Base-by-base conservation (phyloP, 495 filamentous ascomycete species). In the Podospora didyma region DNA sequence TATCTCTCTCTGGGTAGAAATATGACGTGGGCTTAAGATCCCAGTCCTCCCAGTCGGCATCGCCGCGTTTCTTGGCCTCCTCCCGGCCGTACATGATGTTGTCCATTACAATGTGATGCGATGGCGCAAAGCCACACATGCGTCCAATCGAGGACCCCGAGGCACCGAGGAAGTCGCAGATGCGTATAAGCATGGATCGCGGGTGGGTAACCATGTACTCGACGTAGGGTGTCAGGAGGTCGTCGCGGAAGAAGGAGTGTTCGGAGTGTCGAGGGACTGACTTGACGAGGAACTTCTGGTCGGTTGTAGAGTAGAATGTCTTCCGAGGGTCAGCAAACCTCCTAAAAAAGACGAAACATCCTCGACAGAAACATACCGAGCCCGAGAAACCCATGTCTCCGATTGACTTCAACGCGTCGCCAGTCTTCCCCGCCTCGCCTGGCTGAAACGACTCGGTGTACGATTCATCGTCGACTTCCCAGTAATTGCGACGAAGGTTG, bases 81-180 rank as follows among this genome's bases (percentile, higher is more conserved):
- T 69, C 66, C 50, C 78, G 68, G 3, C 83, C 85, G 62, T 81
- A 81, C 42, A 88, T 70, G 49, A 86, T 73, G 65, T 89, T 88
- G 46, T 89, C 86, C 86, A 89, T 89, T 59, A 89, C 75, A 59
- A 89, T 82, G 64, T 89, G 85, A 59, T 87, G 83, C 0, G 80
- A 79, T 0, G 86, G 85, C 0, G 82, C 78, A 4, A 75, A 69
- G 1, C 81, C 73, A 5, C 86, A 57, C 0, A 83, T 44, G 14
- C 74, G 74, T 0, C 86, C 86, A 4, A 89, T 51, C 1, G 82
- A 80, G 9, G 61, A 23, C 12, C 77, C 76, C 0, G 80, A 76
- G 0, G 77, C 73, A 23, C 80, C 75, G 7, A 89, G 72, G 41
- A 88, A 81, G 62, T 88, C 83, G 49, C 82, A 88, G 56, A 89